phyloP scores from a whole-genome alignment of 2,329 filamentous ascomycete genomes.

The Xylaria sp. region DNA sequence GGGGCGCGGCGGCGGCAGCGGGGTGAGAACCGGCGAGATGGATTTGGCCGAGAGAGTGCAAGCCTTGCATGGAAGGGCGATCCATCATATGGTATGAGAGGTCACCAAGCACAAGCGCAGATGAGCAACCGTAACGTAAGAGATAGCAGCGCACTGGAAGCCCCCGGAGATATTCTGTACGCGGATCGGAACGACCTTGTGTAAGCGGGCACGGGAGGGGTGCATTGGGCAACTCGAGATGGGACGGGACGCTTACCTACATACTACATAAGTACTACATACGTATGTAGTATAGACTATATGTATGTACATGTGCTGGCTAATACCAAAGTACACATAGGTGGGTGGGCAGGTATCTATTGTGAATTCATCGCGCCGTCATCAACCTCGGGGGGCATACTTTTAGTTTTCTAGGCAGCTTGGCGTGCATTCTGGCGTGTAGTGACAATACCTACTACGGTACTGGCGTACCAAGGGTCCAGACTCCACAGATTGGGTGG shows the following conservation, averaged over 20 bases:
- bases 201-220: constrained; percentile 18
- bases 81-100: constrained; percentile 40
- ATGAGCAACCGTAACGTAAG: constrained; percentile 27
- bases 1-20: constrained; percentile 33
- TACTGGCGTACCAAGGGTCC: not conserved
- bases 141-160: constrained; percentile 13
- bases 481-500: not conserved
- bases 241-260: constrained; percentile 8
- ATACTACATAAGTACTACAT: not conserved
- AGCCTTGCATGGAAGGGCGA: constrained; percentile 39
- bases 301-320: no score
- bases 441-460: not conserved
- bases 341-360: no score
- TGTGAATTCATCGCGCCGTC: no score
- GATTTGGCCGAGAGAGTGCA: constrained; percentile 37
- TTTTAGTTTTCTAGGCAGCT: not conserved
- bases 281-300: not conserved
- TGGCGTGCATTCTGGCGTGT: not conserved
- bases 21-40: constrained; percentile 31
- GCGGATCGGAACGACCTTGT: constrained; percentile 8
- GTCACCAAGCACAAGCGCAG: constrained; percentile 6
- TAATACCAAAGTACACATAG: no score
- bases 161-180: constrained; percentile 20
- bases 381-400: not conserved
- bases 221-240: constrained; percentile 12